Conservation (phyloP, 1,284 basidiomycete genomes). For the Omphalotus olearius region DNA sequence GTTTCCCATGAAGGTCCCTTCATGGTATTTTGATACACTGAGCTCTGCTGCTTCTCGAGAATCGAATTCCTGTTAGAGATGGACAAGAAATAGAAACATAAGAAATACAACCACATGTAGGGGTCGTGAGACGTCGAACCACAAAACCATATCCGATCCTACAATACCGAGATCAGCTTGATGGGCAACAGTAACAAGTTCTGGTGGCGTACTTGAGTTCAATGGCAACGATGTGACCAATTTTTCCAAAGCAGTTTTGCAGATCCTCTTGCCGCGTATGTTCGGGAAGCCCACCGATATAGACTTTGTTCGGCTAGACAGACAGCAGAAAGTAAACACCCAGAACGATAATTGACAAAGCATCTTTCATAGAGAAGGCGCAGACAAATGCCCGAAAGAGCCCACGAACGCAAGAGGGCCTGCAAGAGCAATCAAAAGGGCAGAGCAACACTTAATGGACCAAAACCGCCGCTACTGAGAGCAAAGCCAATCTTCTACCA, state of each 20-base stretch:
- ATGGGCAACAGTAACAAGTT: slow-evolving; percentile 69
- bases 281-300: slow-evolving; percentile 82
- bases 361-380: slow-evolving; percentile 35
- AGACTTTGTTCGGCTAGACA: slow-evolving; percentile 83
- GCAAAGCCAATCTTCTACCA: too few species aligned
- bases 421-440: slow-evolving; percentile 18
- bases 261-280: slow-evolving; percentile 80
- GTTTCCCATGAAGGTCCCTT: slow-evolving; percentile 85
- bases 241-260: slow-evolving; percentile 78
- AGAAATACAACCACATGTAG: background rate
- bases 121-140: slow-evolving; percentile 44
- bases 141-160: slow-evolving; percentile 85
- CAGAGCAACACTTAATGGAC: slow-evolving; percentile 24
- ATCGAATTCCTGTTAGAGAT: slow-evolving; percentile 66
- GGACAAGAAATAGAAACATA: background rate
- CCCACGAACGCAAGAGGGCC: slow-evolving; percentile 19
- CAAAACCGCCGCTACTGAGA: slow-evolving; percentile 13
- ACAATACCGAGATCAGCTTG: slow-evolving; percentile 52
- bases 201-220: slow-evolving; percentile 70
- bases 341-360: slow-evolving; percentile 32
- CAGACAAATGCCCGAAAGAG: slow-evolving; percentile 27
- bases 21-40: slow-evolving; percentile 80
- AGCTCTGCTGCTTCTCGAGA: slow-evolving; percentile 74
- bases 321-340: slow-evolving; percentile 64
- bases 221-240: slow-evolving; percentile 70